Evolutionary conservation across 257 asterid species (phyloP), one percentile per base, ranked within the genome.

Genomic region (Gentiana straminea): DNA sequence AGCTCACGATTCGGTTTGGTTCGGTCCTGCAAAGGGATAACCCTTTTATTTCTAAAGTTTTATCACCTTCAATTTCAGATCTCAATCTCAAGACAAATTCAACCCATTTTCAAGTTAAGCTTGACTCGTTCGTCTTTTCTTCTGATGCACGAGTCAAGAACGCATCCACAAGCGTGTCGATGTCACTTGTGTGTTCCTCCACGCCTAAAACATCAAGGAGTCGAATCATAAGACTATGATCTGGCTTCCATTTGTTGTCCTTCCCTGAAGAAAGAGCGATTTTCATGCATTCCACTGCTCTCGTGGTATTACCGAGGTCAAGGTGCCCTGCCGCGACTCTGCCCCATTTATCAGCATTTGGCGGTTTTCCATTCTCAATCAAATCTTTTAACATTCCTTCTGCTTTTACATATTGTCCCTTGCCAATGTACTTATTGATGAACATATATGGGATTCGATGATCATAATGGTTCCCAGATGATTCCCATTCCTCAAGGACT

Each of bases 401-500:
- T 13, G 92, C 97, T 32, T 73, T 78, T 61, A 76, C 75, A 58
- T 74, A 76, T 9, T 70, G 66, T 53, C 81, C 80, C 77, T 77
- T 79, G 51, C 68, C 76, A 2, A 69, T 68, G 57, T 74, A 68
- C 55, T 87, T 86, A 59, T 54, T 61, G 55, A 89, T 64, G 46
- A 85, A 64, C 33, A 64, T 70, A 59, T 57, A 67, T 4, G 87
- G 85, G 49, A 89, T 94, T 43, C 84, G 82, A 58, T 79, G 68
- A 66, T 89, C 97, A 56, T 67, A 75, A 72, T 71, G 75, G 66
- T 86, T 89, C 1, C 77, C 80, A 33, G 89, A 81, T n/a, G 79
- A 69, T 52, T 83, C 94, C 95, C 97, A 89, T 68, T 73, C 87
- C 64, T 64, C 69, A 4, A 89, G 77, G 64, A 86, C 64, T 49